Conservation (phyloP, 116 monocot species). For the Trichopus zeylanicus region DNA sequence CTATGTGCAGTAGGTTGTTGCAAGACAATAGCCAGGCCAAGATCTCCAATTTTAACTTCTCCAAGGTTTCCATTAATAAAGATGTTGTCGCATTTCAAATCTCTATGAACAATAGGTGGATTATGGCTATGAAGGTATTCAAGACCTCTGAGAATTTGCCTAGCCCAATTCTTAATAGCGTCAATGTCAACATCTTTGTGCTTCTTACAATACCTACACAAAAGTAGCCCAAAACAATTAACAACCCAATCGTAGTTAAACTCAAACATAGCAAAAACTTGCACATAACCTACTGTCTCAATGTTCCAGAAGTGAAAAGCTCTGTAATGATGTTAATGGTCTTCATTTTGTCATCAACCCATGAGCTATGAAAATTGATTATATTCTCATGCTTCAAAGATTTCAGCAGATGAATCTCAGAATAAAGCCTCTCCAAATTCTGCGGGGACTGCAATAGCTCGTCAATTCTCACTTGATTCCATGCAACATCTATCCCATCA, state of each 20-base stretch:
- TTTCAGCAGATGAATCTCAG: slow-evolving; percentile 71
- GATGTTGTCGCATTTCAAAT: slow-evolving; percentile 63
- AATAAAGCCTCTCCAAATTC: slow-evolving; percentile 56
- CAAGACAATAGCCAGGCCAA: slow-evolving; percentile 51
- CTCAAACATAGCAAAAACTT: no score
- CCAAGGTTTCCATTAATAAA: slow-evolving; percentile 68
- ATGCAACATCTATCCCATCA: no score
- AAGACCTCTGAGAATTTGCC: slow-evolving; percentile 54
- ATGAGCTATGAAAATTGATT: slow-evolving; percentile 63
- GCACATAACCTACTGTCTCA: slow-evolving; percentile 58
- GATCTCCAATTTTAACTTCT: slow-evolving; percentile 63
- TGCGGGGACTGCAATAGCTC: slow-evolving; percentile 36
- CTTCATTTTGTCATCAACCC: slow-evolving; percentile 68
- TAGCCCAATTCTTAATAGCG: slow-evolving; percentile 71
- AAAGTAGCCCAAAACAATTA: not conserved
- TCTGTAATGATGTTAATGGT: slow-evolving; percentile 90
- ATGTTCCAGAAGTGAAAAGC: slow-evolving; percentile 74
- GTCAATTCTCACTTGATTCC: no score
- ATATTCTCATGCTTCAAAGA: slow-evolving; percentile 66
- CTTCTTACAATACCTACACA: slow-evolving; percentile 46
- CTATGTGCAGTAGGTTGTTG: slow-evolving; percentile 37
- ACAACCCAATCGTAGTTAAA: not conserved
- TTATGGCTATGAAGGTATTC: slow-evolving; percentile 45
- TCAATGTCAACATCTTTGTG: slow-evolving; percentile 62
- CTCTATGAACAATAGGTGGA: slow-evolving; percentile 60